Evolutionary conservation across 2,329 filamentous ascomycete genomes (phyloP).

Genomic region (Paraphoma sp.): DNA sequence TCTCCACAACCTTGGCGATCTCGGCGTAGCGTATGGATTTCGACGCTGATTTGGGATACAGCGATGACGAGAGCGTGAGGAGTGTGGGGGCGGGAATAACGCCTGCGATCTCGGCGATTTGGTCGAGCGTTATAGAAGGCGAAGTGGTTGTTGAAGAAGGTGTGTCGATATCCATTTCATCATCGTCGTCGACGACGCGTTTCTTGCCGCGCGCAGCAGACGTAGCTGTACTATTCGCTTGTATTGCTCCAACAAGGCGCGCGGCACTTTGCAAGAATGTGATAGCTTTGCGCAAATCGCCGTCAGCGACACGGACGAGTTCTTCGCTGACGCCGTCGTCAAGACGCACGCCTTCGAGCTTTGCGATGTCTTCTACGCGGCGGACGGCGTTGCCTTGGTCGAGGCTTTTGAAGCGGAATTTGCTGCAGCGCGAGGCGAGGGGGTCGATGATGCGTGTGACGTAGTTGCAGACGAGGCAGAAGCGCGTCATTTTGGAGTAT

Average conservation of each 20-base stretch:
- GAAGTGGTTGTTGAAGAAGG: constrained; percentile 15
- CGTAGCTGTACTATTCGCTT: constrained; percentile 17
- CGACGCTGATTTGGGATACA: constrained; percentile 64
- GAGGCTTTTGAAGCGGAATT: constrained; percentile 96
- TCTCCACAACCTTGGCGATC: constrained; percentile 80
- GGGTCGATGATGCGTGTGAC: constrained; percentile 98
- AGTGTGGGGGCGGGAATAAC: constrained; percentile 84
- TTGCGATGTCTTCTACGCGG: constrained; percentile 82
- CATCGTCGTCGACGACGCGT: constrained; percentile 53
- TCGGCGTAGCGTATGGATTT: constrained; percentile 69
- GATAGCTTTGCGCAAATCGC: constrained; percentile 94
- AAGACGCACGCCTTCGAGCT: constrained; percentile 75
- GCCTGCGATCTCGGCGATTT: constrained; percentile 93
- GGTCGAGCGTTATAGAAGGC: constrained; percentile 67
- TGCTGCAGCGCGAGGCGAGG: constrained; percentile 88
- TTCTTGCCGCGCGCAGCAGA: constrained; percentile 48
- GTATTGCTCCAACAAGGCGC: constrained; percentile 74
- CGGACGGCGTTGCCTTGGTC: constrained; percentile 84
- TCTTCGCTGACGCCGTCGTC: constrained; percentile 83
- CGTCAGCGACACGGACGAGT: constrained; percentile 86
- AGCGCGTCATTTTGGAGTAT: constrained; percentile 93
- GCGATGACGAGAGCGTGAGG: constrained; percentile 71
- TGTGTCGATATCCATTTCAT: constrained; percentile 59
- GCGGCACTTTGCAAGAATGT: constrained; percentile 97
- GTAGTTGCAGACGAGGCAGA: constrained; percentile 98